Conservation (phyloP, 371 early-diverging fungal genomes). For the Rhizomucor pusillus region DNA sequence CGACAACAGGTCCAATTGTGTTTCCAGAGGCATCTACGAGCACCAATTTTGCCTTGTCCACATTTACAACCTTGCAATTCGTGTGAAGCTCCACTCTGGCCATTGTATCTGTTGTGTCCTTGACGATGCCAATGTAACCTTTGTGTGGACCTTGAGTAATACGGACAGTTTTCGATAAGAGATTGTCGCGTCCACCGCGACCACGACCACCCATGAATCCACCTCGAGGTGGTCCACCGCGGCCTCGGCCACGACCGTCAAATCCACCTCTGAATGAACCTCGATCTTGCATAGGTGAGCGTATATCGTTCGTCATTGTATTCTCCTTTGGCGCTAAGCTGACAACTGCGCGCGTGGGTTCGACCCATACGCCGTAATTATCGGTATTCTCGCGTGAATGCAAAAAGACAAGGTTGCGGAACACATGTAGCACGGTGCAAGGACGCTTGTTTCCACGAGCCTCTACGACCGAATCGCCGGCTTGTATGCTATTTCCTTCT, state of each 20-base stretch:
- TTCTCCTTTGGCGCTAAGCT: constrained; percentile 32
- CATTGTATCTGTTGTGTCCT: constrained; percentile 75
- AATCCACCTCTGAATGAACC: constrained; percentile 22
- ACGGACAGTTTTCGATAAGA: constrained; percentile 86
- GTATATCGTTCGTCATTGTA: constrained; percentile 25
- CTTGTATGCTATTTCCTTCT: constrained; percentile 70
- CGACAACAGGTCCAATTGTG: constrained; percentile 39
- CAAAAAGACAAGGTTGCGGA: constrained; percentile 63
- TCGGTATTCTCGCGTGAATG: constrained; percentile 64
- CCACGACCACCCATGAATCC: constrained; percentile 62
- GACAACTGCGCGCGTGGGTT: constrained; percentile 52
- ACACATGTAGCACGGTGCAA: constrained; percentile 71
- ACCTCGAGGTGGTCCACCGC: constrained; percentile 57
- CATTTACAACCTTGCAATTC: constrained; percentile 73
- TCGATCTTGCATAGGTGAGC: constrained; percentile 1
- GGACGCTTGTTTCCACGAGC: constrained; percentile 58
- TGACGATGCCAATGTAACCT: constrained; percentile 96
- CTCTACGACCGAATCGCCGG: constrained; percentile 81
- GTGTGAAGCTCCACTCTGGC: constrained; percentile 96
- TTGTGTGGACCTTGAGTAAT: constrained; percentile 94
- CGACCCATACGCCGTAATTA: constrained; percentile 69
- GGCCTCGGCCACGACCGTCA: constrained; percentile 30
- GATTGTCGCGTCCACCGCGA: constrained; percentile 76
- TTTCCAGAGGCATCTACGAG: constrained; percentile 51
- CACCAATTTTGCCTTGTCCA: constrained; percentile 73